Evolutionary conservation across 2,329 filamentous ascomycete species (phyloP).

Genomic region (Esteya vermicola): DNA sequence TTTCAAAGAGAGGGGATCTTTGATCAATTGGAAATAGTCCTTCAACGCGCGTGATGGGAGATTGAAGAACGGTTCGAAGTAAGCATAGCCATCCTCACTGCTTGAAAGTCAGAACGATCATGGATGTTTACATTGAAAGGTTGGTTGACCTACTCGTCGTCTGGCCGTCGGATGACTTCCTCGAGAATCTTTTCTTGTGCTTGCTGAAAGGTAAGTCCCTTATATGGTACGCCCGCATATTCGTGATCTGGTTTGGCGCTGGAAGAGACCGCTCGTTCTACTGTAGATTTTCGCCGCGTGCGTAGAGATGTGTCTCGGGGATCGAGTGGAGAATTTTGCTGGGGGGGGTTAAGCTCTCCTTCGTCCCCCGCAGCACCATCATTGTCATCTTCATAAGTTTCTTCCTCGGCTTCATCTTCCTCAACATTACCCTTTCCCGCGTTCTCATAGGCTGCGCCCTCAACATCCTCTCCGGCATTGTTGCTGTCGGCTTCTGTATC

Average conservation of each 20-base stretch:
- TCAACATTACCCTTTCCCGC: too few species aligned
- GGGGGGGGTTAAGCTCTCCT: conserved; percentile 4
- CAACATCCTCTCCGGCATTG: neutral
- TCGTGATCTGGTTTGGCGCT: conserved; percentile 28
- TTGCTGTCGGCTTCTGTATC: neutral
- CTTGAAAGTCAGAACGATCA: conserved; percentile 9
- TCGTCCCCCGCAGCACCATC: conserved; percentile 14
- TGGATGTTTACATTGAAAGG: too few species aligned
- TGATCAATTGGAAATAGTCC: conserved; percentile 79
- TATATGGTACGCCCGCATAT: conserved; percentile 46
- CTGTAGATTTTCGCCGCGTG: conserved; percentile 4
- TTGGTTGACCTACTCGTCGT: conserved; percentile 45
- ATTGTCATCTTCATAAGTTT: conserved; percentile 19
- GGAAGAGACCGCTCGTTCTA: conserved; percentile 4
- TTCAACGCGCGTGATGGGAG: conserved; percentile 61
- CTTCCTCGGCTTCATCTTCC: conserved; percentile 12
- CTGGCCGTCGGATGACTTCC: conserved; percentile 55
- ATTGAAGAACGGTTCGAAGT: conserved; percentile 61
- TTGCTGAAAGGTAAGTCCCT: conserved; percentile 64
- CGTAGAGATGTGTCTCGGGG: conserved; percentile 6
- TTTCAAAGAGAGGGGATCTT: conserved; percentile 65
- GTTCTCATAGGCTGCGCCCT: too few species aligned
- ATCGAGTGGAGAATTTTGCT: too few species aligned
- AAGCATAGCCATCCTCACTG: conserved; percentile 46
- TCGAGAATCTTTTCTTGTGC: conserved; percentile 76